Evolutionary conservation across 2,329 filamentous ascomycete genomes (phyloP), one percentile per base, ranked within the genome.

Genomic region (Didymella pinodella): DNA sequence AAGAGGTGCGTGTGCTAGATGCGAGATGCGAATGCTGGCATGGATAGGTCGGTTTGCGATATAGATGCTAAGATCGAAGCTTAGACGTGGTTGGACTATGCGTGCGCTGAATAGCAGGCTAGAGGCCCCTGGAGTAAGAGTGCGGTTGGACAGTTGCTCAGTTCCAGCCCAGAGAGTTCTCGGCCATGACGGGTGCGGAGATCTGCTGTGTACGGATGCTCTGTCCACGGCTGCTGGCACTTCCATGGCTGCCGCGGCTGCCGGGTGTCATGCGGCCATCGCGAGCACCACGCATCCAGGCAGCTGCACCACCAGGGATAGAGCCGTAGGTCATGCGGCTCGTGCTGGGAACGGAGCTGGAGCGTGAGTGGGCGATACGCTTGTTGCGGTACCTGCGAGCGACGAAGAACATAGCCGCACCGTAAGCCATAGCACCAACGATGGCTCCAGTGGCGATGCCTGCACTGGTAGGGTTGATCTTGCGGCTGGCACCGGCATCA

Each of bases 91-190:
- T 55, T 22, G 34, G 65, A 41, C 40, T 25, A 48, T 47, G 46
- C 40, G 22, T 11, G n/a, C 26, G 29, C 50, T 45, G 22, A 74
- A 74, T 67, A 46, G 22, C 41, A 8, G 41, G 16, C 41, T 44
- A 16, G n/a, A 25, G 36, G 26, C 51, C 40, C 25, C 36, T 18
- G 26, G 32, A n/a, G 32, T 38, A 29, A 40, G 38, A 4, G 43
- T 18, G 49, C 31, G 11, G 25, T 31, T 44, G 25, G 22, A 3
- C 36, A 34, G 41, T 29, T 32, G 38, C 51, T 87, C 84, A 97
- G 82, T 96, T 96, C 93, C 93, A 97, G 71, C 93, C 93, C 66
- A 97, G 86, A 50, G 92, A 96, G 84, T 97, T 97, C 82, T 96
- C 93, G 3, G 93, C 90, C 77, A 93, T 93, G 64, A 97, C 90